Conservation (phyloP, 2,329 filamentous ascomycete species). For the Apiospora rasikravindrae region DNA sequence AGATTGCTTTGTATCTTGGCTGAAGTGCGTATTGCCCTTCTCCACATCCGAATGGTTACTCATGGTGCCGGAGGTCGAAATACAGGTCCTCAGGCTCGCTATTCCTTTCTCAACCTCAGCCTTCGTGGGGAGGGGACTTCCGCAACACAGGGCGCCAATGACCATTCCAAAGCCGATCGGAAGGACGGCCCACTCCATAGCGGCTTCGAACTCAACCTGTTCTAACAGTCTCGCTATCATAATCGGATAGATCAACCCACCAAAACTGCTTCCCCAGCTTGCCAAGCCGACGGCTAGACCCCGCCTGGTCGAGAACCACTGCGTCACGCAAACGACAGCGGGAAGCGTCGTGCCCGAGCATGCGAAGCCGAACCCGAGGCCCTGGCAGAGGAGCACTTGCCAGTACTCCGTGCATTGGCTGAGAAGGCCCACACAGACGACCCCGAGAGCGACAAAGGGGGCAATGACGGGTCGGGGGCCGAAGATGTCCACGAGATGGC, state of each 20-base stretch:
- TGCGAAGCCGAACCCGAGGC: slow-evolving; percentile 53
- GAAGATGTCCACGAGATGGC: slow-evolving; percentile 59
- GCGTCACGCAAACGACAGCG: slow-evolving; percentile 34
- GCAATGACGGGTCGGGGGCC: slow-evolving; percentile 50
- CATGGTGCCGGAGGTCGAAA: too few species aligned
- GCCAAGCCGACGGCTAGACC: slow-evolving; percentile 42
- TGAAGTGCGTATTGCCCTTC: too few species aligned
- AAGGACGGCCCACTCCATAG: too few species aligned
- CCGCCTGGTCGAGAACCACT: slow-evolving; percentile 39
- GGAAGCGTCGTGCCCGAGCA: slow-evolving; percentile 35
- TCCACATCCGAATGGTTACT: too few species aligned
- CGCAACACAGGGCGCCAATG: too few species aligned
- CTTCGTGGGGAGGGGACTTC: too few species aligned
- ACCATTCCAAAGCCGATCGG: too few species aligned
- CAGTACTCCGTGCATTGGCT: slow-evolving; percentile 46
- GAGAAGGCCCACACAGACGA: slow-evolving; percentile 58
- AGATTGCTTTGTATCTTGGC: too few species aligned
- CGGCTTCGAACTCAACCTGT: not conserved
- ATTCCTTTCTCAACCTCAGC: too few species aligned
- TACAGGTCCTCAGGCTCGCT: too few species aligned
- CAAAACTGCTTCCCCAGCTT: slow-evolving; percentile 38
- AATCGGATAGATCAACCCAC: slow-evolving; percentile 22
- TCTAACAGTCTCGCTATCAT: not conserved
- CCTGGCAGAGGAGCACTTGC: slow-evolving; percentile 60
- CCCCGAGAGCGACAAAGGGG: slow-evolving; percentile 46